Conservation (phyloP, 169 alveolate species). For the Plasmodium cynomolgi region DNA sequence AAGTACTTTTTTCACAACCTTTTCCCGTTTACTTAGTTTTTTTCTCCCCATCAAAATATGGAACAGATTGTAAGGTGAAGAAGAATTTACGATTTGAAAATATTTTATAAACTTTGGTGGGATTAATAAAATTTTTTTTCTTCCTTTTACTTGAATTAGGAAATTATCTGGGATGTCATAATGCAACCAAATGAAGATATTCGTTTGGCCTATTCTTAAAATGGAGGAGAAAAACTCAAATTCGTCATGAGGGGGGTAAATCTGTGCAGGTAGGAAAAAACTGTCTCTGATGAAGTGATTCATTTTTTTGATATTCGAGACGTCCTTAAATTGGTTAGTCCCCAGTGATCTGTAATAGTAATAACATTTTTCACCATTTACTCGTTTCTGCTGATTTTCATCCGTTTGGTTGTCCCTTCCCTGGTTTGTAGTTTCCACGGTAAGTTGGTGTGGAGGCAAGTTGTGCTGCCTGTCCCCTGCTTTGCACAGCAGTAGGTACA, state of each 20-base stretch:
- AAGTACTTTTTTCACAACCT: conserved; percentile 32
- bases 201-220: conserved; percentile 75
- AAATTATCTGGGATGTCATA: conserved; percentile 74
- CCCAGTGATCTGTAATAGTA: conserved; percentile 71
- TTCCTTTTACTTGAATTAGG: conserved; percentile 74
- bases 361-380: not conserved
- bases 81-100: conserved; percentile 57
- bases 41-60: conserved; percentile 38
- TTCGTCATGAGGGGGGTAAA: conserved; percentile 47
- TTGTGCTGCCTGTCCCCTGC: not conserved
- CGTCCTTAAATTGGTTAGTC: conserved; percentile 69
- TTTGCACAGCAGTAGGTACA: not conserved
- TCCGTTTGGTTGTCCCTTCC: not conserved
- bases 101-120: conserved; percentile 62
- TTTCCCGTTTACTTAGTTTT: conserved; percentile 32
- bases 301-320: conserved; percentile 69
- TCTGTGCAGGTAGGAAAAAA: conserved; percentile 53
- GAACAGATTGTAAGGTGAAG: conserved; percentile 57
- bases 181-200: conserved; percentile 71
- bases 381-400: not conserved
- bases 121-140: conserved; percentile 65
- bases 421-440: not conserved
- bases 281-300: conserved; percentile 49
- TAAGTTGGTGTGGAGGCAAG: not conserved
- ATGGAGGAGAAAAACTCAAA: conserved; percentile 68